Base-by-base conservation (phyloP, 169 alveolate species). In the Amoebophrya sp. region DNA sequence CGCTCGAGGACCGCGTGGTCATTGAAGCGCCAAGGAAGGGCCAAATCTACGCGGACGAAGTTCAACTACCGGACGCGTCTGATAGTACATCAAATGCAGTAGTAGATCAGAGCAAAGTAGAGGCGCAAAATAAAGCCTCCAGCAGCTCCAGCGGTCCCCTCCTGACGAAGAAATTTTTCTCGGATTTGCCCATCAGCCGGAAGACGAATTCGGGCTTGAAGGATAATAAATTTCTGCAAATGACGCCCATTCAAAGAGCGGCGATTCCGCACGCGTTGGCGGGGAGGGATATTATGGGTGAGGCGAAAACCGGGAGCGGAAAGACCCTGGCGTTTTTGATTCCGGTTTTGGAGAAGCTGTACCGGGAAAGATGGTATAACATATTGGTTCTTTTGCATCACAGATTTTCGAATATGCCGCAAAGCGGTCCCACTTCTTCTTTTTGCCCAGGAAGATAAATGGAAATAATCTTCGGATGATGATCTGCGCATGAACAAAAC, bases 301-400 rank as follows among this genome's bases (percentile, higher is more conserved):
- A 92, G 89, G 94, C 94, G 0, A 91, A 96, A 91, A 98, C 99
- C 3, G 99, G 99, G 32, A 95, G 98, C 94, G 99, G 99, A 23
- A 98, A 98, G 94, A 97, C 99, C 0, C 95, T 98, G 40, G 94
- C 97, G n/a, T 98, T 95, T 91, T 94, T 98, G 33, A 89, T 98
- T 23, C 99, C 99, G 39, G 90, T 97, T 29, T 91, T 97, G 41
- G 99, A 97, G 92, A 96, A 95, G 88, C 94, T 97, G 47, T 97
- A 96, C 93, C 92, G 97, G 66, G 94, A 96, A 77, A 96, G 94
- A 93, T 96, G 96, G 97, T 93, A 90, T 39, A 92, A 89, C 93
- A 91, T 91, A 92, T 47, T 47, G 7, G 18, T 7, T 12, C 14
- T 90, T 89, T 40, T 91, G 53, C 89, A 88, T 7, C 55, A 89